phyloP scores from a whole-genome alignment of 495 filamentous ascomycete genomes.

The Niebla homalea region DNA sequence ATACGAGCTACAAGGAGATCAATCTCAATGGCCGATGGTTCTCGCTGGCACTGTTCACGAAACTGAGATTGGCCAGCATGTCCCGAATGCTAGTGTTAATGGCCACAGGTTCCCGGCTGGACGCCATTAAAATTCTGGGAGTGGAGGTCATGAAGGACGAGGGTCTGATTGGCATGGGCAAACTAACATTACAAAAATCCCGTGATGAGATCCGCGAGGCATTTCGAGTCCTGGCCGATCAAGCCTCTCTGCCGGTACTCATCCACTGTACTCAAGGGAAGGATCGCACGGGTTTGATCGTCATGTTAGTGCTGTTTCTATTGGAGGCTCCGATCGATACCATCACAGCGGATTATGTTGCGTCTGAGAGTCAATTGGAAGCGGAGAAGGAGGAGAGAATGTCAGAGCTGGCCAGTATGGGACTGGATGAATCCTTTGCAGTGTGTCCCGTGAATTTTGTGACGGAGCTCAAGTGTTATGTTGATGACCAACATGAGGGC shows the following conservation, averaged over 20 bases:
- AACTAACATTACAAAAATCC: slow-evolving; percentile 51
- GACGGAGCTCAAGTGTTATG: slow-evolving; percentile 29
- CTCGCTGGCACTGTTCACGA: slow-evolving; percentile 50
- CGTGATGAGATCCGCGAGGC: slow-evolving; percentile 45
- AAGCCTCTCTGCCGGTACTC: slow-evolving; percentile 43
- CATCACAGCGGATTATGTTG: slow-evolving; percentile 54
- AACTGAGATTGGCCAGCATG: slow-evolving; percentile 54
- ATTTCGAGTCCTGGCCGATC: slow-evolving; percentile 36
- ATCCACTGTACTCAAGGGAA: slow-evolving; percentile 85
- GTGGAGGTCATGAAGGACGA: slow-evolving; percentile 52
- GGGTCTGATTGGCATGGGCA: slow-evolving; percentile 53
- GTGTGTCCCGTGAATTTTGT: slow-evolving; percentile 46
- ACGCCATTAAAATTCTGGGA: slow-evolving; percentile 54
- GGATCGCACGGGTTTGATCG: slow-evolving; percentile 64
- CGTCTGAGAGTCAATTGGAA: slow-evolving; percentile 45
- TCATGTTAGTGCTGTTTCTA: slow-evolving; percentile 48
- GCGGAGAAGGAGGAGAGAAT: slow-evolving; percentile 49
- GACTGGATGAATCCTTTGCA: slow-evolving; percentile 56
- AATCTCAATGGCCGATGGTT: slow-evolving; percentile 63
- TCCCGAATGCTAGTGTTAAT: slow-evolving; percentile 47
- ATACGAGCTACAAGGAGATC: slow-evolving; percentile 45
- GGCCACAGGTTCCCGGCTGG: slow-evolving; percentile 48
- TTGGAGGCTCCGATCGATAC: slow-evolving; percentile 40
- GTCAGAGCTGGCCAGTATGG: slow-evolving; percentile 52
- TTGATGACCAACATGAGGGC: slow-evolving; percentile 46